Base-by-base conservation (phyloP, 305 asterid genomes). In the Solanum aculeatissimum region DNA sequence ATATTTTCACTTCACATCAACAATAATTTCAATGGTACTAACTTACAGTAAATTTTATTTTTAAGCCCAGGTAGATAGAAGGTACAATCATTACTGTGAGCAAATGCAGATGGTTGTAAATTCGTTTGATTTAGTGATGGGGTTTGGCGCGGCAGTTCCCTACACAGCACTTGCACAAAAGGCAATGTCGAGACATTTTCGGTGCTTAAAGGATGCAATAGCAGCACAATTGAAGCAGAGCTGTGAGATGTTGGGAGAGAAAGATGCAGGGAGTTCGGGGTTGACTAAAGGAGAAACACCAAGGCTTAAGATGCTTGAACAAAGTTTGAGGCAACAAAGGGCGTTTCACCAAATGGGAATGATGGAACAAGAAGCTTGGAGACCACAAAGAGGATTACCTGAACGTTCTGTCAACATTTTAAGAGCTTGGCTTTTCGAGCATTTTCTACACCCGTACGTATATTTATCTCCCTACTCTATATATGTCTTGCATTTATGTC, bases 351-450 rank as follows among this genome's bases (percentile, higher is more conserved):
- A 97, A 81, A 94, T 97, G 97, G 98, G 99, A 7, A 92, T 94
- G 94, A 93, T 94, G 98, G 98, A 97, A 79, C 99, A 97, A 85
- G 99, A 95, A 88, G 98, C 98, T 0, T 97, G 99, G 99, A 80
- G 99, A 82, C 99, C 99, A 6, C 99, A 97, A 74, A 71, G 99
- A 40, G 99, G 99, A 2, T 58, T 97, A 87, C 99, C 99, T 25
- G 98, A 97, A 87, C 89, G 98, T 11, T 97, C 99, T 2, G 99
- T 97, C 79, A 97, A 94, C 91, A 92, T 94, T 70, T 87, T 97
- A 84, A 86, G 99, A 83, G 97, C 99, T 51, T 97, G 98, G 99
- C 98, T 97, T 86, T 97, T 97, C 71, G 98, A 97, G 86, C 99
- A 97, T 91, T 97, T 97, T 85, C 91, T 97, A 21, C 95, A 97